Conservation (phyloP, 352 stramenopile species). For the Phytopythium delawarense region DNA sequence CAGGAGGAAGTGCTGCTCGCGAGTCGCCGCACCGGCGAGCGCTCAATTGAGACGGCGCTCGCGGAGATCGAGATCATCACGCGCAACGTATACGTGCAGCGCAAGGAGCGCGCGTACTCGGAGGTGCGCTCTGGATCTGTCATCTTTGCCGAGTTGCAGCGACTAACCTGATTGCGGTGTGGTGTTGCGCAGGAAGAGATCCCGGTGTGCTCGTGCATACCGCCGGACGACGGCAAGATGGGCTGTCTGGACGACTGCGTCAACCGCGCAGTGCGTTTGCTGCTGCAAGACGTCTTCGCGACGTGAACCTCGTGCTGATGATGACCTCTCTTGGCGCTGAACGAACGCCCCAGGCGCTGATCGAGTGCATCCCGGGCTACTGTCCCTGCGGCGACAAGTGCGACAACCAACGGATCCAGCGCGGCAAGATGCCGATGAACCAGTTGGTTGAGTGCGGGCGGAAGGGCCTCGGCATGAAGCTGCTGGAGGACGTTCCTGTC, state of each 20-base stretch:
- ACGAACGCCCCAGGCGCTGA: conserved; percentile 33
- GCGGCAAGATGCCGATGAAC: conserved; percentile 41
- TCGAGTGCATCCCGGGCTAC: conserved; percentile 56
- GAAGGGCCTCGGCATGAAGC: conserved; percentile 59
- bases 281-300: not conserved
- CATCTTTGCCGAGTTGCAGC: conserved; percentile 3
- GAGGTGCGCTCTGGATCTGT: conserved; percentile 22
- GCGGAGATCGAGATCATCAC: conserved; percentile 68
- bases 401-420: conserved; percentile 76
- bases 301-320: not conserved
- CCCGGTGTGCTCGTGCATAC: conserved; percentile 49
- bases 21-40: conserved; percentile 62
- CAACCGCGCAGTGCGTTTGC: conserved; percentile 54
- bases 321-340: not conserved
- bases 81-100: conserved; percentile 73
- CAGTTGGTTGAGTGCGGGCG: conserved; percentile 51
- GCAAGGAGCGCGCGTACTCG: conserved; percentile 41
- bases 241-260: conserved; percentile 74
- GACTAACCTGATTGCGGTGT: not conserved
- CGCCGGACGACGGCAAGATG: conserved; percentile 22
- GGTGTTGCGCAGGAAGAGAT: conserved; percentile 52
- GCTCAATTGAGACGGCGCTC: conserved; percentile 61
- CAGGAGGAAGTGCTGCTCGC: conserved; percentile 38
- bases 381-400: conserved; percentile 65
- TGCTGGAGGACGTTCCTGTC: conserved; percentile 42